Conservation (phyloP, 768 basidiomycete genomes). For the Psilocybe tampanensis region DNA sequence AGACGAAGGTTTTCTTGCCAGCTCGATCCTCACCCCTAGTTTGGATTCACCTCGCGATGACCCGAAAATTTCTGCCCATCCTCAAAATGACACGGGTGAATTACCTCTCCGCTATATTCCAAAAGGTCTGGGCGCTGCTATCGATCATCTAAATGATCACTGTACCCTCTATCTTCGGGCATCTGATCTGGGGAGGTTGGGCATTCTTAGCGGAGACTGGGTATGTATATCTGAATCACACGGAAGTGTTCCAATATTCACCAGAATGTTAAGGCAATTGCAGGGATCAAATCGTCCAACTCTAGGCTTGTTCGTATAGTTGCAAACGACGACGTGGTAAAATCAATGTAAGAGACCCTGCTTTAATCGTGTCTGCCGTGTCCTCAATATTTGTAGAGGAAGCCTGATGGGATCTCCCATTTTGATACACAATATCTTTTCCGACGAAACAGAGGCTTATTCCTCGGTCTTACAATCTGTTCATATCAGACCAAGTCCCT, state of each 20-base stretch:
- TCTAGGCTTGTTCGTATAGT: slow-evolving; percentile 61
- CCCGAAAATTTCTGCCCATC: slow-evolving; percentile 3
- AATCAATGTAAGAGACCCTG: slow-evolving; percentile 32
- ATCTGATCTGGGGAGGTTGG: slow-evolving; percentile 63
- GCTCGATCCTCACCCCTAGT: slow-evolving; percentile 39
- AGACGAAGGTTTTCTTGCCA: slow-evolving; percentile 69
- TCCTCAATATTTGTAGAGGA: slow-evolving; percentile 33
- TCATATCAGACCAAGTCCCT: slow-evolving; percentile 54
- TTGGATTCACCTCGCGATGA: slow-evolving; percentile 19
- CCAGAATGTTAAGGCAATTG: slow-evolving; percentile 48
- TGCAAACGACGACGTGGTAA: slow-evolving; percentile 48
- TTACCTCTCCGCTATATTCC: slow-evolving; percentile 22
- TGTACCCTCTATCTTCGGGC: slow-evolving; percentile 64
- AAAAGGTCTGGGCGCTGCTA: slow-evolving; percentile 32
- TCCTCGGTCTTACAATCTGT: slow-evolving; percentile 26
- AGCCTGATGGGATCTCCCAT: slow-evolving; percentile 45
- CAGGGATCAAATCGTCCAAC: slow-evolving; percentile 34
- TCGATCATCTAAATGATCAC: slow-evolving; percentile 45
- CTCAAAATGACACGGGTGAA: slow-evolving; percentile 13
- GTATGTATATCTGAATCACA: slow-evolving; percentile 35
- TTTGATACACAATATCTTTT: slow-evolving; percentile 55
- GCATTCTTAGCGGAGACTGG: slow-evolving; percentile 79
- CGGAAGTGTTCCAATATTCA: background rate
- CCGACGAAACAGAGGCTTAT: slow-evolving; percentile 25
- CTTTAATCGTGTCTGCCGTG: background rate